phyloP scores from a whole-genome alignment of 148 eudicot genomes.

The Rhododendron simsii region DNA sequence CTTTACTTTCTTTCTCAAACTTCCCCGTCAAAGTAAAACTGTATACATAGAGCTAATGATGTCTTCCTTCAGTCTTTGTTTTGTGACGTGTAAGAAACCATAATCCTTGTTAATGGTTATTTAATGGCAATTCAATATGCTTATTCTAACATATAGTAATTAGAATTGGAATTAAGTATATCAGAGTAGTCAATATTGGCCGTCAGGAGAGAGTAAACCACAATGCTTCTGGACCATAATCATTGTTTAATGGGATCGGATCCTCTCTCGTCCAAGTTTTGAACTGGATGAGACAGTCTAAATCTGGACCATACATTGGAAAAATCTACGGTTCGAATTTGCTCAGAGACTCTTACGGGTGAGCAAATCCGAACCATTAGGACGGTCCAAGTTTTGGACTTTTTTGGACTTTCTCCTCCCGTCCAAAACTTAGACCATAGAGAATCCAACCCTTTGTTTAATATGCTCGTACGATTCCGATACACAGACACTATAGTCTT shows the following conservation, averaged over 20 bases:
- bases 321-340: not conserved
- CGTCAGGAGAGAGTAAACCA: not conserved
- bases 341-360: too few species aligned
- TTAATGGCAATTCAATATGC: not conserved
- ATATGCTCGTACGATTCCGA: not conserved
- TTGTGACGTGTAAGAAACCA: not conserved
- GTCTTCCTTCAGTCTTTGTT: not conserved
- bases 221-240: not conserved
- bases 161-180: not conserved
- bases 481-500: not conserved
- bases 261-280: not conserved
- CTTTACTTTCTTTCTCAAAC: not conserved
- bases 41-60: not conserved
- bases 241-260: not conserved
- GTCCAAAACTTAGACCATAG: too few species aligned
- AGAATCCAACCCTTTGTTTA: not conserved
- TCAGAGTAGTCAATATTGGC: not conserved
- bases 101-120: not conserved
- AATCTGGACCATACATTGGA: too few species aligned
- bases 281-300: not conserved
- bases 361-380: not conserved
- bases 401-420: too few species aligned
- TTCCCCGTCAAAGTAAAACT: not conserved
- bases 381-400: not conserved
- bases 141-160: not conserved